Percentiles rank a stretch among this genome's conserved stretches.
These are phyloP conservation scores for Rhizodiscina lignyota DNA, from an alignment of 495 filamentous ascomycete species.

Conservation along the genomic window DNA sequence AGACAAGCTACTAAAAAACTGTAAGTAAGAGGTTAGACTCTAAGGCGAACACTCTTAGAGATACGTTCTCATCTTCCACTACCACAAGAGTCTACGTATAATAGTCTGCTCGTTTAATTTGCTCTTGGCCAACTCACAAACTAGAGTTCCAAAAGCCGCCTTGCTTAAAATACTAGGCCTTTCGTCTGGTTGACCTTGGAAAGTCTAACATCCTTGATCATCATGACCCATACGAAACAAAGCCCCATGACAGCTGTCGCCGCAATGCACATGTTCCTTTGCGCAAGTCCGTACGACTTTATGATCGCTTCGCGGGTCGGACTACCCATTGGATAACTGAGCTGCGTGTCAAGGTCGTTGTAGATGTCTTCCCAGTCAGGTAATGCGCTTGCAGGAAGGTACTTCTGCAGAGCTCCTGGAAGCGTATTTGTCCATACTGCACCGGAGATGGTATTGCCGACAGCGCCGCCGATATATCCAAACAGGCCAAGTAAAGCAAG, in stretches of 20 bases:
- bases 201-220: conserved; percentile 13
- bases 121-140: too few relatives aligned
- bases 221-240: conserved; percentile 4
- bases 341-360: conserved; percentile 21
- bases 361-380: conserved; percentile 33
- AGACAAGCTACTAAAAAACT: too few relatives aligned
- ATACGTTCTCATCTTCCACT: too few relatives aligned
- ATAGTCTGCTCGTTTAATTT: too few relatives aligned
- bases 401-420: conserved; percentile 28
- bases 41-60: too few relatives aligned
- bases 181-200: not conserved
- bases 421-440: conserved; percentile 55
- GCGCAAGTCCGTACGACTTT: conserved; percentile 15
- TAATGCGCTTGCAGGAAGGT: conserved; percentile 33
- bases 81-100: too few relatives aligned
- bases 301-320: conserved; percentile 13
- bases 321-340: conserved; percentile 14
- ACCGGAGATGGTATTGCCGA: conserved; percentile 42
- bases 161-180: too few relatives aligned
- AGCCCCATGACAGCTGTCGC: conserved; percentile 9
- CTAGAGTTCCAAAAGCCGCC: too few relatives aligned
- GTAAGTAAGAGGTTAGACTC: too few relatives aligned
- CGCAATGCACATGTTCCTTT: conserved; percentile 14
- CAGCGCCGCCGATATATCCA: conserved; percentile 44
- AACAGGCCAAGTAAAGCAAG: conserved; percentile 48